phyloP scores from a whole-genome alignment of 345 rosid genomes.

The Firmiana major region DNA sequence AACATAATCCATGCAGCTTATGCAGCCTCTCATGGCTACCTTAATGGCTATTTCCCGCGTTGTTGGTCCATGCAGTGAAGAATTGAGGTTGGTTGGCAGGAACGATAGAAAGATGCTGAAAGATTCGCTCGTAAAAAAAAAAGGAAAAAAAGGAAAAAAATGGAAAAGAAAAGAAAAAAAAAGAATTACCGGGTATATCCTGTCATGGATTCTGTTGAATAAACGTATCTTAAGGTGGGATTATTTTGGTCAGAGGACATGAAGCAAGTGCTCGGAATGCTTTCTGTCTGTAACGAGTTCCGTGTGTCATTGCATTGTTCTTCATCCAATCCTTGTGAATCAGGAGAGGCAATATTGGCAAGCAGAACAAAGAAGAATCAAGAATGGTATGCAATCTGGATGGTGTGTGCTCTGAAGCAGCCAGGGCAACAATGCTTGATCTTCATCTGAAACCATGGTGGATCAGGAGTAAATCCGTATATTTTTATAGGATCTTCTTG shows the following conservation, averaged over 20 bases:
- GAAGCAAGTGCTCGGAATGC: background rate
- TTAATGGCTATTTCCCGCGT: background rate
- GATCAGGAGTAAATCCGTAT: background rate
- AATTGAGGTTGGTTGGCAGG: background rate
- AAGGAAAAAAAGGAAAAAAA: background rate
- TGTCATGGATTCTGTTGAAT: too few relatives aligned
- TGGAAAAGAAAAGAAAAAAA: background rate
- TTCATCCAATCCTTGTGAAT: background rate
- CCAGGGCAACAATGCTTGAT: background rate
- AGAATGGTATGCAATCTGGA: too few relatives aligned
- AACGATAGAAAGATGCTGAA: background rate
- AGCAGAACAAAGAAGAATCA: too few relatives aligned
- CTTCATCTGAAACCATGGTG: background rate
- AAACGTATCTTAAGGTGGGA: background rate
- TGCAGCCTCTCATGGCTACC: background rate
- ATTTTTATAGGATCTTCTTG: background rate
- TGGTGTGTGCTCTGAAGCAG: too few relatives aligned
- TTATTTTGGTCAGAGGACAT: background rate
- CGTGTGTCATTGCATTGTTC: background rate
- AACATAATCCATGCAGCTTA: background rate
- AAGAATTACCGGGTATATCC: background rate
- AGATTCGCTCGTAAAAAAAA: background rate
- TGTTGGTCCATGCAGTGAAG: constrained; percentile 5
- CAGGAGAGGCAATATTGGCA: background rate
- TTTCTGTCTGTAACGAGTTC: background rate